Base-by-base conservation (phyloP, 345 rosid genomes). In the Heritiera fomes region DNA sequence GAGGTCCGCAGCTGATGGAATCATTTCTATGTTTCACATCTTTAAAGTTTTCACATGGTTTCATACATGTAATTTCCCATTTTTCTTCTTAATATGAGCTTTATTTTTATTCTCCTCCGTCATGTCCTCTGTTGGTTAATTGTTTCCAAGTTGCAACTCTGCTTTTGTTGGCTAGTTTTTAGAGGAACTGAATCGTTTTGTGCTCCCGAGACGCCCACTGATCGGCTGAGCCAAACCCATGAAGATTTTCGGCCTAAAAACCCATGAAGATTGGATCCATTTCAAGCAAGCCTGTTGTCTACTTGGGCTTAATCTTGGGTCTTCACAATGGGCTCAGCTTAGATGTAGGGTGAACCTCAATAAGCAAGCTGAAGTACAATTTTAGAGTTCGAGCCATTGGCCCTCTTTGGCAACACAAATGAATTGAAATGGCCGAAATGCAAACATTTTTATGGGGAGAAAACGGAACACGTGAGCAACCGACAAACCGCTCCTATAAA, bases 1-100 rank as follows among this genome's bases (percentile, higher is more conserved):
- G 28, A 23, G 28, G 28, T 23, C 28, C 28, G 82, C 78, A 13
- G 88, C 78, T 61, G 78, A 62, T 12, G 88, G 86, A 60, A 67
- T 63, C 71, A 85, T 62, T 38, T 76, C 75, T 32, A 85, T 78
- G 53, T 78, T 69, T 62, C 82, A 23, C 28, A 23, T 23, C 28
- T 23, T 23, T 23, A 23, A 23, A 23, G 28, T 23, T 23, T 23
- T 23, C 28, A 23, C 28, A 23, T 23, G 28, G 28, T 23, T 23
- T 23, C 28, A 23, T 23, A 23, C 28, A 23, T 23, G 28, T 23
- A 23, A 23, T 23, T 23, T 23, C 28, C 28, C 28, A 23, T 23
- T 23, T 23, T 23, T 23, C 28, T 23, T 23, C 28, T 23, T 23
- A 23, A 23, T 23, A 23, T 23, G 28, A 23, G 41, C 71, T 15